Evolutionary conservation across 805 yeast species (phyloP).

Genomic region (Huiozyma naganishii): DNA sequence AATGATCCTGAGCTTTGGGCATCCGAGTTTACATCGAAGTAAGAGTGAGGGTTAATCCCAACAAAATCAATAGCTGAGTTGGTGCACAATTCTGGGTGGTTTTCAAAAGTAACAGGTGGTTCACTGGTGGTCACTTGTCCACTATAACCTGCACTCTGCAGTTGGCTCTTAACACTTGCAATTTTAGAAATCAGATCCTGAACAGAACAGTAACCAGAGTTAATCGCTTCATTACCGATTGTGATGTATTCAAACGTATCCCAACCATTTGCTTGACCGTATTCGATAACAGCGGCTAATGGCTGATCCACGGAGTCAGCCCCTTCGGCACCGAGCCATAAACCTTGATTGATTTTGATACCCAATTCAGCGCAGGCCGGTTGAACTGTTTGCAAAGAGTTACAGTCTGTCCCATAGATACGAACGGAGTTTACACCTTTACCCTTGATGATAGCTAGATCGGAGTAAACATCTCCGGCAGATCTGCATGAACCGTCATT

Average conservation of each 20-base stretch:
- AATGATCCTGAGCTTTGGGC: constrained; percentile 67
- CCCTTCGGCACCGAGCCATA: constrained; percentile 64
- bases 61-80: constrained; percentile 65
- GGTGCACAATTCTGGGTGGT: constrained; percentile 59
- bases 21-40: constrained; percentile 52
- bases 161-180: constrained; percentile 44
- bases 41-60: constrained; percentile 80
- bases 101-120: constrained; percentile 67
- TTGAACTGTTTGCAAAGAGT: constrained; percentile 50
- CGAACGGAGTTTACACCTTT: constrained; percentile 61
- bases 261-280: constrained; percentile 52
- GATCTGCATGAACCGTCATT: constrained; percentile 59
- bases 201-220: constrained; percentile 49
- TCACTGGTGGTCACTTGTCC: constrained; percentile 80
- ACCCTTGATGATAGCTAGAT: constrained; percentile 44
- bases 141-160: constrained; percentile 59
- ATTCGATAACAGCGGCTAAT: constrained; percentile 42
- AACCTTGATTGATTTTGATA: constrained; percentile 70
- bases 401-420: constrained; percentile 83
- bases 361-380: constrained; percentile 53
- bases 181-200: constrained; percentile 57
- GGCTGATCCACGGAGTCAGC: constrained; percentile 56
- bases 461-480: constrained; percentile 41
- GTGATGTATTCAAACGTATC: constrained; percentile 65
- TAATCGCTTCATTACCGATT: constrained; percentile 82